These are phyloP conservation scores for Aegilops sharonensis DNA, from an alignment of 176 grass and related monocot species.

Conservation along the genomic window DNA sequence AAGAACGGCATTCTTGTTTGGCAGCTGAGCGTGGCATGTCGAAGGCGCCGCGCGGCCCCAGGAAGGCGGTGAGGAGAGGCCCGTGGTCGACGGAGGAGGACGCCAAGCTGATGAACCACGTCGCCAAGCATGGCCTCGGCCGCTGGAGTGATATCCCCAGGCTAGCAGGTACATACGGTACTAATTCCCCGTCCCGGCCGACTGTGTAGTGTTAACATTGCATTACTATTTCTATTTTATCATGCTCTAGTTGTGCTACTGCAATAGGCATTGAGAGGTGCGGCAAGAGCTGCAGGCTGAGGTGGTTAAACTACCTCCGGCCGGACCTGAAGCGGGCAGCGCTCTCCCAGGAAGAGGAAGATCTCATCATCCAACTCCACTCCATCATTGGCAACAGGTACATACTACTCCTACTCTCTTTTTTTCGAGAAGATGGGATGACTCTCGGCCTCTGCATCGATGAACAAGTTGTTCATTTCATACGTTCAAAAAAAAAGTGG, in stretches of 20 bases:
- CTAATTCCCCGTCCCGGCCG: too few species aligned
- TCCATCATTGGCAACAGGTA: conserved; percentile 75
- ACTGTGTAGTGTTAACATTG: neutral
- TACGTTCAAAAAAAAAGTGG: too few species aligned
- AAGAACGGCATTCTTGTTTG: neutral
- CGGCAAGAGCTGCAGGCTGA: conserved; percentile 71
- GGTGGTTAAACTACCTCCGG: conserved; percentile 78
- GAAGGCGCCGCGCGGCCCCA: conserved; percentile 32
- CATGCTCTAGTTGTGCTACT: neutral
- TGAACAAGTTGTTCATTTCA: neutral
- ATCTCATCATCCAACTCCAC: conserved; percentile 58
- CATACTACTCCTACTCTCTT: neutral
- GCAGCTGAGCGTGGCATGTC: conserved; percentile 27
- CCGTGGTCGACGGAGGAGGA: conserved; percentile 73
- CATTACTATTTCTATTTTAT: too few species aligned
- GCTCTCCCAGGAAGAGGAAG: conserved; percentile 63
- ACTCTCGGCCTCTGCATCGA: neutral
- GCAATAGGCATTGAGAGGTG: conserved; percentile 56
- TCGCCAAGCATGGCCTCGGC: conserved; percentile 58
- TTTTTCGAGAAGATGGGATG: neutral
- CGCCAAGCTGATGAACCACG: conserved; percentile 56
- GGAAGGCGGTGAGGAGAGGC: conserved; percentile 61
- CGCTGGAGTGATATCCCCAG: conserved; percentile 69
- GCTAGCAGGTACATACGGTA: conserved; percentile 47
- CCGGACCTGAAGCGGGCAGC: conserved; percentile 69